Conservation (phyloP, 2,329 filamentous ascomycete species). For the Drechslerella coelobrocha region DNA sequence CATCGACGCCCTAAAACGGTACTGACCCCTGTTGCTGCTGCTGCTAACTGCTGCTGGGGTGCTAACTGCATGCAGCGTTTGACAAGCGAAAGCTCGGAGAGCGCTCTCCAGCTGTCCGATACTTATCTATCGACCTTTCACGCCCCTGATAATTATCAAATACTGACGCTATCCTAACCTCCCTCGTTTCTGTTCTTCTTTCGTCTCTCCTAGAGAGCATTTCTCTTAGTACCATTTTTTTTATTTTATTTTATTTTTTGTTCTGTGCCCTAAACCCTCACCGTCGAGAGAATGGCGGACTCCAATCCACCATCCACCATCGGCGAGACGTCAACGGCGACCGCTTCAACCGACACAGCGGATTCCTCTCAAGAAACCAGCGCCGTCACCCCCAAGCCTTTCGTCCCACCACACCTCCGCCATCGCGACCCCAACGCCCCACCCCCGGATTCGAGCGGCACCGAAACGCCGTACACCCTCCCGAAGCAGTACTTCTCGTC, state of each 20-base stretch:
- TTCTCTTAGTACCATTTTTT: no score
- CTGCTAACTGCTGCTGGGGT: constrained; percentile 16
- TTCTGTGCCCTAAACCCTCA: no score
- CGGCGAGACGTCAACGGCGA: no score
- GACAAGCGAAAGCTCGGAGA: constrained; percentile 40
- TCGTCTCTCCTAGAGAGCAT: no score
- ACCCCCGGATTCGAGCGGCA: neutral
- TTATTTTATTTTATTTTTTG: no score
- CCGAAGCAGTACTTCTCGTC: constrained; percentile 20
- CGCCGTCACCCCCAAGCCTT: constrained; percentile 5
- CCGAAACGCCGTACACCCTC: neutral
- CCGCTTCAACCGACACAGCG: neutral
- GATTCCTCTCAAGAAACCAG: neutral
- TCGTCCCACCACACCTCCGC: constrained; percentile 43
- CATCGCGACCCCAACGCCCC: neutral
- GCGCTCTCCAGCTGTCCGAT: neutral
- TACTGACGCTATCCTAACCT: no score
- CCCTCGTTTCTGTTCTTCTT: no score
- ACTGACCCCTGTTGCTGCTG: no score
- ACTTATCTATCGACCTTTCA: constrained; percentile 11
- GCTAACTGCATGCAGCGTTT: constrained; percentile 46
- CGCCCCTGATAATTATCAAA: constrained; percentile 12
- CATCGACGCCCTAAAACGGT: no score
- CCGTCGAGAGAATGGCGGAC: no score
- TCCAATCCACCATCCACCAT: no score